Conservation (phyloP, 305 asterid species). For the Fraxinus ornus region DNA sequence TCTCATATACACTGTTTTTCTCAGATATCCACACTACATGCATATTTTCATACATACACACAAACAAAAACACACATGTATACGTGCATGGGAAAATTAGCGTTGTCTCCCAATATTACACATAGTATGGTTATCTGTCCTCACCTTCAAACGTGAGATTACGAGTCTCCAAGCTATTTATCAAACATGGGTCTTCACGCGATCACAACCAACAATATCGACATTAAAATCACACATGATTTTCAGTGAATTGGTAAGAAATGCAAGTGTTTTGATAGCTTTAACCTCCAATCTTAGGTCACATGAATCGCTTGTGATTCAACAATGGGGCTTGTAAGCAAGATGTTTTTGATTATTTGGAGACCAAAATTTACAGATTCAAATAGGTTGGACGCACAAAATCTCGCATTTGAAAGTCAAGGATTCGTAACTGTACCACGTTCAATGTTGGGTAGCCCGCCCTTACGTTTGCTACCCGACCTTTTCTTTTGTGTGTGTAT, state of each 20-base stretch:
- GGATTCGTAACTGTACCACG: not conserved
- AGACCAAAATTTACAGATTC: not conserved
- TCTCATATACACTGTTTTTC: conserved; percentile 18
- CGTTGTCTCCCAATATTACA: not conserved
- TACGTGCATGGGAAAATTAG: not conserved
- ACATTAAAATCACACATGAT: not conserved
- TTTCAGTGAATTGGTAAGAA: not conserved
- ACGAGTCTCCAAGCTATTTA: not conserved
- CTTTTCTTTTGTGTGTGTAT: too few relatives aligned
- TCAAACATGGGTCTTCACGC: not conserved
- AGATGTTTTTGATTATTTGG: not conserved
- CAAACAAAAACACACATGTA: not conserved
- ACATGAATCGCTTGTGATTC: not conserved
- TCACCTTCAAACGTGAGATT: not conserved
- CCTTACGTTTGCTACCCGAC: too few relatives aligned
- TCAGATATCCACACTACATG: conserved; percentile 28
- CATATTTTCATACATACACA: not conserved
- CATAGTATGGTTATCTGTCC: not conserved
- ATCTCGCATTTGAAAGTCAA: not conserved
- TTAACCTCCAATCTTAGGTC: not conserved
- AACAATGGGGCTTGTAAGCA: not conserved
- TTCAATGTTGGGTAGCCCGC: not conserved
- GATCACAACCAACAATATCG: not conserved
- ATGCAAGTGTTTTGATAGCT: not conserved
- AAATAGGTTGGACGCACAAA: not conserved